Evolutionary conservation across 495 filamentous ascomycete species (phyloP).

Genomic region (Penicillium soppii): DNA sequence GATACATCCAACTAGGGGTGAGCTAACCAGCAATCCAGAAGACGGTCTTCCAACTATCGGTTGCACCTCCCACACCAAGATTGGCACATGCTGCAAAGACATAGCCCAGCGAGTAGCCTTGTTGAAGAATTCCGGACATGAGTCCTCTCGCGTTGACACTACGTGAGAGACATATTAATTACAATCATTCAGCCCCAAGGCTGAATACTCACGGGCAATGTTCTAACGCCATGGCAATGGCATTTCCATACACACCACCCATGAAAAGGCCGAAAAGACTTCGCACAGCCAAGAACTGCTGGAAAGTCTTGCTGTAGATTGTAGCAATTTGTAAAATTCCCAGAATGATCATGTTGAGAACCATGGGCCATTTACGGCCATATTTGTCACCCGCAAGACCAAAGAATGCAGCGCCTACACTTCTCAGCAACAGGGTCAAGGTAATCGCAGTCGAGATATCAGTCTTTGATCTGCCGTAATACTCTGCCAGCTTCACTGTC

Average conservation of each 20-base stretch:
- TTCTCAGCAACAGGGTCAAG: slow-evolving; percentile 67
- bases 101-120: slow-evolving; percentile 76
- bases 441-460: slow-evolving; percentile 72
- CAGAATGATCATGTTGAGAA: slow-evolving; percentile 65
- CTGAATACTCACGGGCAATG: slow-evolving; percentile 57
- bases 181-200: too few species aligned
- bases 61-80: slow-evolving; percentile 58
- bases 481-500: slow-evolving; percentile 63
- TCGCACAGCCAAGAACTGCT: slow-evolving; percentile 67
- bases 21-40: slow-evolving; percentile 55
- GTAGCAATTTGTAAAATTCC: slow-evolving; percentile 69
- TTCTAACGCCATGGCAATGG: slow-evolving; percentile 79
- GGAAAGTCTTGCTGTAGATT: slow-evolving; percentile 65
- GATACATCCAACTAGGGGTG: not conserved
- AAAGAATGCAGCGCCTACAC: slow-evolving; percentile 68
- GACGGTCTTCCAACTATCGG: slow-evolving; percentile 61
- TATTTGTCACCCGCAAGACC: slow-evolving; percentile 71
- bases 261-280: slow-evolving; percentile 77
- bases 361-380: slow-evolving; percentile 82
- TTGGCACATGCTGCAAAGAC: slow-evolving; percentile 70
- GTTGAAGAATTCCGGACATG: slow-evolving; percentile 76
- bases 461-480: slow-evolving; percentile 64
- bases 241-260: slow-evolving; percentile 80
- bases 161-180: slow-evolving; percentile 11
- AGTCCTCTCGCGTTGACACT: slow-evolving; percentile 62